These are phyloP conservation scores for Cercospora berteroae DNA, from an alignment of 2,329 filamentous ascomycete species.

Conservation along the genomic window DNA sequence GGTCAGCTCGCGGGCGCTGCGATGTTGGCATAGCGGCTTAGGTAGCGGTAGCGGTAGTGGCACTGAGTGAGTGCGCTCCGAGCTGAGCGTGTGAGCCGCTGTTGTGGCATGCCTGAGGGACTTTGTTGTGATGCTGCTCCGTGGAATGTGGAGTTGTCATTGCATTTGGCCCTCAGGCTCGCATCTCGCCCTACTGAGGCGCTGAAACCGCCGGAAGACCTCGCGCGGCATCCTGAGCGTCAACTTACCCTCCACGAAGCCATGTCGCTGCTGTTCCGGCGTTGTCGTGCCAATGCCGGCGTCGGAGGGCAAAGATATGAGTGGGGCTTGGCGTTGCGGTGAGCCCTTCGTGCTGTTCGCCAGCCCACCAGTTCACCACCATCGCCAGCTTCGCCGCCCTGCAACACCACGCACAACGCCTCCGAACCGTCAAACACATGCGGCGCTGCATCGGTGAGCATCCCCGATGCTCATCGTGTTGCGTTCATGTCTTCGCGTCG, in stretches of 20 bases:
- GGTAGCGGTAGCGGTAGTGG: neutral
- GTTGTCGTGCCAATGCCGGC: constrained; percentile 6
- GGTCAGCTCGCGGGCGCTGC: neutral
- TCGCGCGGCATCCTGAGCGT: neutral
- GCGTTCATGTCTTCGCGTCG: constrained; percentile 7
- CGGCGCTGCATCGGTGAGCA: neutral
- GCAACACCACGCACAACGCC: neutral
- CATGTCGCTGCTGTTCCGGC: neutral
- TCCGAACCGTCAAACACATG: neutral
- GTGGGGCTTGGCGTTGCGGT: constrained; percentile 5
- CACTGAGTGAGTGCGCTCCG: neutral
- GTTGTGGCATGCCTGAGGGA: neutral
- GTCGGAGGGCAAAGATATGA: constrained; percentile 3
- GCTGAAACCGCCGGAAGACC: neutral
- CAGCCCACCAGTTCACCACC: neutral
- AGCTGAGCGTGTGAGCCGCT: neutral
- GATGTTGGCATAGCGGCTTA: neutral
- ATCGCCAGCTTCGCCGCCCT: neutral
- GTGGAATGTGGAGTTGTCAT: neutral
- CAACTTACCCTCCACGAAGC: neutral
- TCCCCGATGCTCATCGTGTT: neutral
- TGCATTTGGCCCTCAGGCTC: neutral
- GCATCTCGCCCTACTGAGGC: neutral
- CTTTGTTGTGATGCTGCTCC: neutral
- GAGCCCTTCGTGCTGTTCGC: neutral